A percentile compares a stretch with the other conserved stretches of the same genome.
Evolutionary conservation across 2,329 filamentous ascomycete species (phyloP).

Genomic region (Zymoseptoria brevis): DNA sequence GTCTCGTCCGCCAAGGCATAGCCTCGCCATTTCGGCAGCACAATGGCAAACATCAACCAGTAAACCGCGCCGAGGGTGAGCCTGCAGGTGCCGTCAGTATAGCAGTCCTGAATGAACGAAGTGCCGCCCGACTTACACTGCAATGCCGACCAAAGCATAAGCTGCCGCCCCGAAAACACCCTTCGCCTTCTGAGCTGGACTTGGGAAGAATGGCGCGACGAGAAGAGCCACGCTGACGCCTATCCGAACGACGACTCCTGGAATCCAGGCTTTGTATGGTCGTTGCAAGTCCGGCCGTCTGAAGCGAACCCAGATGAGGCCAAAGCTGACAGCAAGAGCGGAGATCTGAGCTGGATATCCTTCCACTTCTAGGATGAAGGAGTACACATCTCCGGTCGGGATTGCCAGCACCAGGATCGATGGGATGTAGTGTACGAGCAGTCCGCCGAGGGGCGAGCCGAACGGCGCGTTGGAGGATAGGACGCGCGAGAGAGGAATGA

Average conservation of each 20-base stretch:
- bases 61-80: constrained; percentile 54
- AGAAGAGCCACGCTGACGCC: constrained; percentile 48
- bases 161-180: constrained; percentile 34
- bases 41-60: constrained; percentile 60
- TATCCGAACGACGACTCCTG: constrained; percentile 51
- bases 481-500: constrained; percentile 55
- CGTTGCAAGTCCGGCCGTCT: constrained; percentile 52
- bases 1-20: constrained; percentile 57
- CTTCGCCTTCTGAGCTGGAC: constrained; percentile 37
- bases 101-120: neutral
- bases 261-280: constrained; percentile 58
- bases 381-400: constrained; percentile 59
- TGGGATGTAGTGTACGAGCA: constrained; percentile 61
- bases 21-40: constrained; percentile 51
- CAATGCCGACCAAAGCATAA: constrained; percentile 46
- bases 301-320: constrained; percentile 53
- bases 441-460: constrained; percentile 57
- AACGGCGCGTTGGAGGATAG: constrained; percentile 61
- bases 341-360: constrained; percentile 59
- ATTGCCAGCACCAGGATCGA: constrained; percentile 59
- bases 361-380: constrained; percentile 65
- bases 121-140: constrained; percentile 38
- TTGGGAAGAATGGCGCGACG: constrained; percentile 54
- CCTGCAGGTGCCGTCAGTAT: constrained; percentile 31
- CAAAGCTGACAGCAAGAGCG: constrained; percentile 48